Percentiles rank a stretch among this genome's conserved stretches.
These are phyloP conservation scores for Linnemannia hyalina DNA, from an alignment of 192 early-diverging fungal genomes.

Conservation along the genomic window DNA sequence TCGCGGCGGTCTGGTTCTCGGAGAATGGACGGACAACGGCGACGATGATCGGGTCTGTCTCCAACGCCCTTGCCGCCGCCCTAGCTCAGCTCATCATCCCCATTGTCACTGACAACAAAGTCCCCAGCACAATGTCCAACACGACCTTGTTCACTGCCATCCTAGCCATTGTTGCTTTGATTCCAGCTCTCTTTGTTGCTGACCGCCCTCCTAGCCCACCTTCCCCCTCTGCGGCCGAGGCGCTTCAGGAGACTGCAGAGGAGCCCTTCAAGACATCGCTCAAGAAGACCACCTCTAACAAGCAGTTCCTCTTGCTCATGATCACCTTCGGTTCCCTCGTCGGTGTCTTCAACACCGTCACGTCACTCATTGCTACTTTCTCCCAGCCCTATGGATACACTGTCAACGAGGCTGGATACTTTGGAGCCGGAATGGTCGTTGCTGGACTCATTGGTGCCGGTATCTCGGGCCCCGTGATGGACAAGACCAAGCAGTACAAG, in stretches of 20 bases:
- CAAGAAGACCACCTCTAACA: constrained; percentile 25
- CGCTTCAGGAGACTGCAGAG: constrained; percentile 11
- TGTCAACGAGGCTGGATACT: constrained; percentile 58
- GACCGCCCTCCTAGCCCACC: constrained; percentile 57
- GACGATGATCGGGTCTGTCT: constrained; percentile 59
- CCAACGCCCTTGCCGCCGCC: constrained; percentile 59
- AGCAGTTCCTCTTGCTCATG: constrained; percentile 31
- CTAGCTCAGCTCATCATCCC: constrained; percentile 61
- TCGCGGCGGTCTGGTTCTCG: constrained; percentile 65
- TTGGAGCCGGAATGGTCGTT: constrained; percentile 65
- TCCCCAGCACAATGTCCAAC: constrained; percentile 4
- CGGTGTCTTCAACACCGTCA: constrained; percentile 53
- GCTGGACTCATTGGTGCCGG: constrained; percentile 67
- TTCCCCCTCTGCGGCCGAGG: constrained; percentile 51
- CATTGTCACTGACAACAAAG: constrained; percentile 33
- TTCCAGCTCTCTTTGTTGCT: constrained; percentile 59
- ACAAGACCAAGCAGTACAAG: constrained; percentile 65
- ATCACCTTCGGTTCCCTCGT: constrained; percentile 32
- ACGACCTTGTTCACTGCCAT: constrained; percentile 52
- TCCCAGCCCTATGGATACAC: constrained; percentile 57
- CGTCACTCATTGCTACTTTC: constrained; percentile 57
- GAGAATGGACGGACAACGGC: constrained; percentile 58
- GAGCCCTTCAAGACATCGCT: constrained; percentile 36
- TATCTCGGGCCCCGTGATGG: constrained; percentile 57
- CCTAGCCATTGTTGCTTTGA: constrained; percentile 37